Evolutionary conservation across 129 eudicot species (phyloP), one percentile per base, ranked within the genome.

Genomic region (Chrysanthemum lavandulifolium): DNA sequence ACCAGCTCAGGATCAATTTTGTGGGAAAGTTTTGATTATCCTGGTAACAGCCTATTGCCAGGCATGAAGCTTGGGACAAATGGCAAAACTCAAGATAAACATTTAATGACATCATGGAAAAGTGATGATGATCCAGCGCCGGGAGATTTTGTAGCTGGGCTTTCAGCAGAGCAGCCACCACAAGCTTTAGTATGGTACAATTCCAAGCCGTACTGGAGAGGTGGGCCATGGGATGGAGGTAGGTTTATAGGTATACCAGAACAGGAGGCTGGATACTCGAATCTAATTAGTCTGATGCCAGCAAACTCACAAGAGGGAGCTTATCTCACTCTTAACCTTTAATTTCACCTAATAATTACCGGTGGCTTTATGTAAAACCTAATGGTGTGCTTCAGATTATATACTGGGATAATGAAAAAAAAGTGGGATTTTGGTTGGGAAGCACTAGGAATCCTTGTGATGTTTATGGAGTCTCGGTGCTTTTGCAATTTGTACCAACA

Each of bases 201-300:
- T 49, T 68, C 49, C 10, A 60, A 49, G 29, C 65, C 65, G 6
- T 27, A 25, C 45, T 61, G 65, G 65, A 61, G 65, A 61, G 45
- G 65, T 12, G 45, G 81, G 49, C 75, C 71, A 10, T 77, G 81
- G 81, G 62, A 69, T 52, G 76, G 76, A 2, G 71, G 71, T 40
- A 27, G 40, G 55, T 77, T 77, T 48, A 6, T 69, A 29, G 75
- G 75, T 2, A 50, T 77, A 23, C 81, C 76, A 3, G 65, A 61
- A 12, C 27, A 16, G 10, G 76, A 5, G 10, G 6, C 63, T 11
- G 70, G 27, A 36, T 67, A 76, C 67, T 33, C 70, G 3, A 60
- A 36, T 61, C 56, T 55, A 9, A 45, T 76, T 1, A 56, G 51
- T 47, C 21, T 76, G 54, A 50, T 19, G 73, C 68, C 54, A 2